These are phyloP conservation scores for Solanum sejunctum DNA, from an alignment of 257 asterid species.

Conservation along the genomic window DNA sequence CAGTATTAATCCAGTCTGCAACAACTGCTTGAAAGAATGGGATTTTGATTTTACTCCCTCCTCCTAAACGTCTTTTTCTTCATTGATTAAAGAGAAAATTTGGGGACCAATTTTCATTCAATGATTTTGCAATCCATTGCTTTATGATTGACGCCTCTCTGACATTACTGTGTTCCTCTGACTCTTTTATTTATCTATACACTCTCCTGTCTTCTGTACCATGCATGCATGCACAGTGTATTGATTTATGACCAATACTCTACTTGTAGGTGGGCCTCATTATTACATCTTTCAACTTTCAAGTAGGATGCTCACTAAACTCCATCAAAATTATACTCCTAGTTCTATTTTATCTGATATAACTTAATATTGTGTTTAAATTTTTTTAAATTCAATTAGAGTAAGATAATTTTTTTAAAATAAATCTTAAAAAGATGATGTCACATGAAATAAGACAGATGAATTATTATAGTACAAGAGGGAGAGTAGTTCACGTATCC, in stretches of 20 bases:
- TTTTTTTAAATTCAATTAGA: too few species aligned
- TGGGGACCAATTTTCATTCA: constrained; percentile 27
- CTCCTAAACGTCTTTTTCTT: background rate
- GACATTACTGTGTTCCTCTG: constrained; percentile 20
- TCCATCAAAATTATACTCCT: too few species aligned
- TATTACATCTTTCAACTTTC: too few species aligned
- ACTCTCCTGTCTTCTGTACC: background rate
- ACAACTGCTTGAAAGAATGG: background rate
- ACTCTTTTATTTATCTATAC: background rate
- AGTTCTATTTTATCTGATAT: too few species aligned
- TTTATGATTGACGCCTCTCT: constrained; percentile 37
- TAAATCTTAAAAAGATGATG: too few species aligned
- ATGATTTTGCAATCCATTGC: constrained; percentile 47
- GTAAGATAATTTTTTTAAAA: too few species aligned
- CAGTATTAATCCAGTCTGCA: background rate
- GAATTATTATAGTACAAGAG: too few species aligned
- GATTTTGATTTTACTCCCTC: background rate
- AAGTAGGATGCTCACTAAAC: too few species aligned
- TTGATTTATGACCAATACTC: background rate
- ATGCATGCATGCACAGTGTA: constrained; percentile 1
- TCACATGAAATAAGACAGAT: too few species aligned
- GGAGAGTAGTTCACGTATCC: too few species aligned
- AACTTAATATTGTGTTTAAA: too few species aligned
- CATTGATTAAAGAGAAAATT: constrained; percentile 1
- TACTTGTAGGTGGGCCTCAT: too few species aligned